Base-by-base conservation (phyloP, 2,329 filamentous ascomycete species). In the Ambrosiella xylebori region DNA sequence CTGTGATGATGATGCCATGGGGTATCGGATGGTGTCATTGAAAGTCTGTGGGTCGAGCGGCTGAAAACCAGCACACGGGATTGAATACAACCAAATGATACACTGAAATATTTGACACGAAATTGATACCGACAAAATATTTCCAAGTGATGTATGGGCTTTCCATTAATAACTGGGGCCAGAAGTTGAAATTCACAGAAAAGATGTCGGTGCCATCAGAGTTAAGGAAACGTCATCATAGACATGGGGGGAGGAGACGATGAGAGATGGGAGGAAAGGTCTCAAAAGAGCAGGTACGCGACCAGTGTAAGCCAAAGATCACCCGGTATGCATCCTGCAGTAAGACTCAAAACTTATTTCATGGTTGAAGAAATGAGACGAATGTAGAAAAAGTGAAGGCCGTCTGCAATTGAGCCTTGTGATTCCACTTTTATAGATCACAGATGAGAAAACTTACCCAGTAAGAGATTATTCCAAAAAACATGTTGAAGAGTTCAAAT, bases 401-500 rank as follows among this genome's bases (percentile, higher is more conserved):
- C 27, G 27, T 27, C 27, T 27, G 27, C 27, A 27, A 27, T 27
- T 27, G 27, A 27, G 27, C 4, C 4, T 27, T 27, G 27, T 27
- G 27, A 27, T 27, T 27, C 27, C 4, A 27, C 27, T 2, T 27
- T 27, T 27, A 27, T 3, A 27, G 27, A 27, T 27, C 27, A 41
- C 27, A 41, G 53, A 58, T n/a, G 50, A 47, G 27, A 17, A 6
- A 54, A 51, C 59, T 50, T 58, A 60, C 59, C 59, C 59, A 60
- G 39, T 60, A 60, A 15, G 59, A 60, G 40, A 60, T 60, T n/a
- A 57, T 27, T 13, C 59, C 59, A 15, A 52, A 51, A 41, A 60
- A 17, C 58, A 59, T 60, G 5, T 15, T 47, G 27, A 35, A 27
- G 27, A 4, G 27, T 27, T 27, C 27, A 27, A 27, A 27, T 27